Evolutionary conservation across 2,329 filamentous ascomycete species (phyloP).

Genomic region (Hymenoscyphus repandus): DNA sequence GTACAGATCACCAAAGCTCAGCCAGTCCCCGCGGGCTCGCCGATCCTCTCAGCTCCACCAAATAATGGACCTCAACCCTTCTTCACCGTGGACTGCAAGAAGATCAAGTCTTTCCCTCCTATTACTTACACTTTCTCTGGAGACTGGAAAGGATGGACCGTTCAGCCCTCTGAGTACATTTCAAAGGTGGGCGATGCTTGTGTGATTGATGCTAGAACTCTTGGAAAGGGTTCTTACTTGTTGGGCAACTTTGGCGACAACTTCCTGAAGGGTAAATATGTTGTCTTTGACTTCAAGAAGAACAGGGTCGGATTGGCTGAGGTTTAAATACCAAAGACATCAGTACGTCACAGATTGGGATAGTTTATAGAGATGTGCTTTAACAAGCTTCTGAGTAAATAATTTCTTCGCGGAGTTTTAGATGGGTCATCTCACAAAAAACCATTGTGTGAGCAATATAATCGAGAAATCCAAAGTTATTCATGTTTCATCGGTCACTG

Average conservation of each 20-base stretch:
- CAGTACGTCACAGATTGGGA: neutral
- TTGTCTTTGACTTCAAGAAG: neutral
- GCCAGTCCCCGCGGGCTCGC: neutral
- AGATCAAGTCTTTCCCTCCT: neutral
- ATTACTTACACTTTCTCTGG: neutral
- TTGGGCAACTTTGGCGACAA: conserved; percentile 1
- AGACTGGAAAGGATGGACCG: neutral
- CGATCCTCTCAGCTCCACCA: neutral
- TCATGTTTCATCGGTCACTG: too few relatives aligned
- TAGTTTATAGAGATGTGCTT: neutral
- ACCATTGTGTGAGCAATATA: too few relatives aligned
- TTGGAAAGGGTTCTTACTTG: neutral
- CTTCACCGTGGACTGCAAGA: neutral
- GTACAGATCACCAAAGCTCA: neutral
- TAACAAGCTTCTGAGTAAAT: too few relatives aligned
- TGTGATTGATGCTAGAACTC: neutral
- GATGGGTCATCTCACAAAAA: too few relatives aligned
- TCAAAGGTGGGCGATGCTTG: neutral
- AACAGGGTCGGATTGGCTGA: neutral
- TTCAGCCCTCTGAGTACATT: neutral
- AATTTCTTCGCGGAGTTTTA: too few relatives aligned
- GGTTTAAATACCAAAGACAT: neutral
- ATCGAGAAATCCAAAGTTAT: too few relatives aligned
- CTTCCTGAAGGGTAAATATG: conserved; percentile 1
- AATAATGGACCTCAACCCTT: conserved; percentile 1